phyloP scores from a whole-genome alignment of 345 rosid species.

The Garcia nutans region DNA sequence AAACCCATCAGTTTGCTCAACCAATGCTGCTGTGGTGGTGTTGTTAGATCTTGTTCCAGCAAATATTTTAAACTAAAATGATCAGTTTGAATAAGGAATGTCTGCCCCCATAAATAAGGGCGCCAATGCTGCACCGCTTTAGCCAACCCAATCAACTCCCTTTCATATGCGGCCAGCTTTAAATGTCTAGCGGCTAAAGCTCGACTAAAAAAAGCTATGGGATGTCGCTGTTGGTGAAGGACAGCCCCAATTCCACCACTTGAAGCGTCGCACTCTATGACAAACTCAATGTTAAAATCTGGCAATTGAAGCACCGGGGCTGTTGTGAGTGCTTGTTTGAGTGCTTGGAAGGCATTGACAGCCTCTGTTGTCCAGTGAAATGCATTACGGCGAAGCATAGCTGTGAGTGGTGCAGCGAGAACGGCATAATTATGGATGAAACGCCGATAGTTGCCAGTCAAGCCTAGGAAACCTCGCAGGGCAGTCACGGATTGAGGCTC shows the following conservation, averaged over 20 bases:
- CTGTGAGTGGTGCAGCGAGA: too few species aligned
- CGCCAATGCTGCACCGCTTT: background rate
- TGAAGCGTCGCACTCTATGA: background rate
- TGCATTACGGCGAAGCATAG: too few species aligned
- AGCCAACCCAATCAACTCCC: background rate
- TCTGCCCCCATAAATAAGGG: background rate
- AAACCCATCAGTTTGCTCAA: background rate
- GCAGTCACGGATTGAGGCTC: background rate
- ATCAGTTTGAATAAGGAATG: background rate
- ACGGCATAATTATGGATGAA: too few species aligned
- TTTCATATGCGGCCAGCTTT: background rate
- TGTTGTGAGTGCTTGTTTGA: background rate
- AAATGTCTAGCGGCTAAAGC: too few species aligned
- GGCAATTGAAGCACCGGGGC: too few species aligned
- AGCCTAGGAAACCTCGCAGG: background rate
- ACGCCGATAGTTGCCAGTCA: background rate
- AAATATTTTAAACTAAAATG: too few species aligned
- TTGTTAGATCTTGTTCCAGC: too few species aligned
- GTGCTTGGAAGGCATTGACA: background rate
- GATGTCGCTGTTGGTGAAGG: too few species aligned
- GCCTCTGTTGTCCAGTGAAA: background rate
- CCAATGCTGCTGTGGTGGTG: background rate
- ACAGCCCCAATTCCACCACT: background rate
- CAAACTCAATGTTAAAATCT: background rate
- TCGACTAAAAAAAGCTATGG: too few species aligned